Evolutionary conservation across 2,329 filamentous ascomycete species (phyloP).

Genomic region (Stemphylium beticola): DNA sequence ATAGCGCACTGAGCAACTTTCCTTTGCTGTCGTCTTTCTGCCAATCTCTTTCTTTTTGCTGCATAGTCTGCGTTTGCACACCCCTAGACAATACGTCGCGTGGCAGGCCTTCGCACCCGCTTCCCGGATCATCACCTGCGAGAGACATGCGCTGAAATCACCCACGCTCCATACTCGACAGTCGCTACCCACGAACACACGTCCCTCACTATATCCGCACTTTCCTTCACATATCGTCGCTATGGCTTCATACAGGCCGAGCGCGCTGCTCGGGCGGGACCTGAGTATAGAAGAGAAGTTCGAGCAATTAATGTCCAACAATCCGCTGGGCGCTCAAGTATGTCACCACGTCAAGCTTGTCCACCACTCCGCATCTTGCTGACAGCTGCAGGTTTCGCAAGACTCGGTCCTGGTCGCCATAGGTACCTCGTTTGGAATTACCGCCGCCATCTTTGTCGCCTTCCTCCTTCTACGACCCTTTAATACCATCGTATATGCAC

Average conservation of each 20-base stretch:
- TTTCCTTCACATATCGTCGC: constrained; percentile 15
- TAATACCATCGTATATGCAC: constrained; percentile 91
- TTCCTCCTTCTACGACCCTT: constrained; percentile 93
- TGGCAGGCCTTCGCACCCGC: background rate
- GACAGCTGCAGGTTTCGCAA: constrained; percentile 56
- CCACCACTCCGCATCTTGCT: constrained; percentile 6
- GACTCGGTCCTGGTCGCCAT: constrained; percentile 79
- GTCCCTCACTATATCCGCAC: background rate
- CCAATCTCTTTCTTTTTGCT: background rate
- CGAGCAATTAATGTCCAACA: constrained; percentile 35
- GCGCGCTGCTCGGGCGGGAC: constrained; percentile 33
- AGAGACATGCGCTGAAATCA: constrained; percentile 5
- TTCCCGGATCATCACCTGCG: background rate
- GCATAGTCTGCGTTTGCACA: background rate
- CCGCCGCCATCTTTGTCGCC: constrained; percentile 72
- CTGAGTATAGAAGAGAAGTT: constrained; percentile 41
- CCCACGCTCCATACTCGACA: background rate
- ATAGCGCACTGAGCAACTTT: background rate
- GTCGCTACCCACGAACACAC: background rate
- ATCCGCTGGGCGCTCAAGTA: constrained; percentile 38
- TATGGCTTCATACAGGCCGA: constrained; percentile 28
- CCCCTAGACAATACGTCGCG: background rate
- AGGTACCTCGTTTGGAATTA: constrained; percentile 78
- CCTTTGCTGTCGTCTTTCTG: background rate
- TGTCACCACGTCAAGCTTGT: background rate